A percentile compares a stretch with the other conserved stretches of the same genome.
phyloP scores from a whole-genome alignment of 768 basidiomycete genomes.

The Candolleomyces eurysporus region DNA sequence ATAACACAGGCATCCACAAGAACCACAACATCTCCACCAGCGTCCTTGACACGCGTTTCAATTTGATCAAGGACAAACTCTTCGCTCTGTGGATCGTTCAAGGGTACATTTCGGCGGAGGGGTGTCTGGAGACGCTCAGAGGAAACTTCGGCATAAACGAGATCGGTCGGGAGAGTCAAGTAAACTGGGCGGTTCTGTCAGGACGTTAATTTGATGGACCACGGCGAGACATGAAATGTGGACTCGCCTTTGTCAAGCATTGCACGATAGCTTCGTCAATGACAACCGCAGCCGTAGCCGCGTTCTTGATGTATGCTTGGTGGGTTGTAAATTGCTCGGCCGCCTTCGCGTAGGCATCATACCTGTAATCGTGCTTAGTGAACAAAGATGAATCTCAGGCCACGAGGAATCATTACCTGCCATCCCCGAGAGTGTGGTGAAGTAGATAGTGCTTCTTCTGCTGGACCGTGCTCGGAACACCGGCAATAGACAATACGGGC shows the following conservation, averaged over 20 bases:
- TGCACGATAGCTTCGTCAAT: conserved; percentile 79
- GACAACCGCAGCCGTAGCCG: conserved; percentile 55
- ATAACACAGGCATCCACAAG: conserved; percentile 81
- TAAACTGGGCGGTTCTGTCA: conserved; percentile 81
- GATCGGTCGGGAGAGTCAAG: conserved; percentile 80
- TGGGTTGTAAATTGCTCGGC: conserved; percentile 72
- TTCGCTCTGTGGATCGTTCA: conserved; percentile 58
- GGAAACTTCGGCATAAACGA: conserved; percentile 69
- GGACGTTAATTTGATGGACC: neutral
- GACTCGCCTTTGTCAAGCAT: conserved; percentile 54
- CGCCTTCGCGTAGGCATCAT: conserved; percentile 76
- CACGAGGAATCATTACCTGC: conserved; percentile 40
- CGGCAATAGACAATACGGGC: conserved; percentile 85
- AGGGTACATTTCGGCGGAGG: conserved; percentile 45
- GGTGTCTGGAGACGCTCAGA: conserved; percentile 60
- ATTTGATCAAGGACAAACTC: conserved; percentile 76
- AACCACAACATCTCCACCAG: conserved; percentile 67
- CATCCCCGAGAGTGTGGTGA: conserved; percentile 88
- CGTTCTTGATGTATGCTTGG: conserved; percentile 57
- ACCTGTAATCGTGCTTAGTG: conserved; percentile 50
- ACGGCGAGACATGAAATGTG: neutral
- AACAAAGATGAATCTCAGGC: neutral
- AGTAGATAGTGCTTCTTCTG: conserved; percentile 70
- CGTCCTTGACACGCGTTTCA: conserved; percentile 56
- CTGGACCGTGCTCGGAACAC: conserved; percentile 71